Evolutionary conservation across 2,329 filamentous ascomycete species (phyloP).

Genomic region (Aureobasidium sp.): DNA sequence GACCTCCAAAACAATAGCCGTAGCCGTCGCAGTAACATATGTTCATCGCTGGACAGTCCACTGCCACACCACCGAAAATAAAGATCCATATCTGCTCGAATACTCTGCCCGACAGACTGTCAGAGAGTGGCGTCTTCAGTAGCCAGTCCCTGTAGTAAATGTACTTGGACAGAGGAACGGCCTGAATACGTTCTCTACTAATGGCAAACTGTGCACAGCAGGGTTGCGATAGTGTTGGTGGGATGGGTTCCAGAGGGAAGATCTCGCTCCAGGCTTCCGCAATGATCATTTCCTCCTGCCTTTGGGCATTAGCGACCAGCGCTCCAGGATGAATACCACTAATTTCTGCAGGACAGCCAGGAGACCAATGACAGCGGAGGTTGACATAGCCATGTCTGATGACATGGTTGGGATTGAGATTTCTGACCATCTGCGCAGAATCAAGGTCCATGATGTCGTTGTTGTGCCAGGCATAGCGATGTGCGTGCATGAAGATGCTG

Average conservation of each 20-base stretch:
- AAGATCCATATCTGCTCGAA: constrained; percentile 61
- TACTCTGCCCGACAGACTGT: constrained; percentile 52
- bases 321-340: constrained; percentile 33
- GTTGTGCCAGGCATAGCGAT: constrained; percentile 54
- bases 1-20: constrained; percentile 53
- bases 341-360: constrained; percentile 51
- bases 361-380: constrained; percentile 48
- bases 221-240: constrained; percentile 49
- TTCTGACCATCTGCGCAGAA: constrained; percentile 38
- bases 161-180: constrained; percentile 48
- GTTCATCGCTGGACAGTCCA: constrained; percentile 47
- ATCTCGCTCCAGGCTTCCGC: constrained; percentile 42
- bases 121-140: constrained; percentile 48
- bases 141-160: constrained; percentile 56
- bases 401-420: constrained; percentile 41
- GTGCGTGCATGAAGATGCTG: constrained; percentile 55
- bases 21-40: constrained; percentile 59
- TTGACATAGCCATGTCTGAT: constrained; percentile 48
- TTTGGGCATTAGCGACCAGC: constrained; percentile 29
- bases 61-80: constrained; percentile 48
- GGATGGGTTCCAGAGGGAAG: constrained; percentile 42
- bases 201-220: constrained; percentile 61
- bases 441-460: constrained; percentile 44
- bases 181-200: constrained; percentile 49
- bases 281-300: constrained; percentile 40